Base-by-base conservation (phyloP, 2,329 filamentous ascomycete genomes). In the Epichloe baconii region DNA sequence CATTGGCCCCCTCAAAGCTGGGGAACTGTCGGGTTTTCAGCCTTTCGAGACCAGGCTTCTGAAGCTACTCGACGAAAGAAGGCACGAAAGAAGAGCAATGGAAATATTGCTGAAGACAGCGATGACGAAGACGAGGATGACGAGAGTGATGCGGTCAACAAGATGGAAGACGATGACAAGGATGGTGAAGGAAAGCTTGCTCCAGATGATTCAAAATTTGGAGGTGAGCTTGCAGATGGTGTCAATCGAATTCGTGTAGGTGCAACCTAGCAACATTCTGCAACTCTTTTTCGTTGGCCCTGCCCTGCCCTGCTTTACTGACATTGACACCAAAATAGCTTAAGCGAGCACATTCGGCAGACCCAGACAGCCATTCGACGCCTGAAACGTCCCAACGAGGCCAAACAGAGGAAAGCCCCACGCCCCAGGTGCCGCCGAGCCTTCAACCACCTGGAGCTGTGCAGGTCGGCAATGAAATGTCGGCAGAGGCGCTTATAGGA, bases 11-110 rank as follows among this genome's bases (percentile, higher is more conserved):
- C 74, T 97, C 21, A 94, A 94, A 65, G 78, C 86, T 3, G 80
- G 81, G 89, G 90, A 26, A 91, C 88, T 0, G 87, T 94, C 46
- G 90, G 90, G 37, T 97, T 95, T 65, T 84, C 88, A 3, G 80
- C 86, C 14, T 96, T 96, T 71, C 81, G 91, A 50, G 89, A 94
- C 56, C 75, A 76, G 52, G 76, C 80, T 41, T 68, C 75, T 15
- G 76, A 80, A 50, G 70, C 73, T 1, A 65, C 73, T 3, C 70
- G 74, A 51, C 81, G 81, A 61, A 75, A 74, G 53, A 69, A 83
- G 64, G 66, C 73, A 2, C 71, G 74, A 53, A 83, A 82, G 68
- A 82, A 79, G 71, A 78, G 74, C 60, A 84, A 78, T 52, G 82
- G 80, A 43, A 79, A 76, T 49, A 87, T 90, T 62, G 73, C 75